Conservation (phyloP, 345 rosid species). For the Eutrema yunnanense region DNA sequence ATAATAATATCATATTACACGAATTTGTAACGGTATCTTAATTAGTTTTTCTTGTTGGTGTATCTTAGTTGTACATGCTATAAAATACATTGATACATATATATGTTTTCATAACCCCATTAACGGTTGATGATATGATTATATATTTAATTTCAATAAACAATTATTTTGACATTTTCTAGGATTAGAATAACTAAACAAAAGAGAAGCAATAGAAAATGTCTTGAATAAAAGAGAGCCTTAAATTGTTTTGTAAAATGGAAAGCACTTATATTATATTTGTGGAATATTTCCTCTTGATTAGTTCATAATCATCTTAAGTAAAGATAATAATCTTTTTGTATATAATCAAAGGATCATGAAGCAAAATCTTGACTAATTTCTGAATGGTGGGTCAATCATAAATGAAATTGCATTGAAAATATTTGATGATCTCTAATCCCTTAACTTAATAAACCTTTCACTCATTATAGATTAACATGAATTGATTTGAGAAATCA, state of each 20-base stretch:
- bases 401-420: neutral
- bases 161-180: too few relatives aligned
- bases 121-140: neutral
- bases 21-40: neutral
- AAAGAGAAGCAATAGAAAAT: neutral
- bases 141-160: neutral
- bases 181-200: neutral
- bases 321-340: neutral
- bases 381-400: neutral
- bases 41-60: neutral
- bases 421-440: neutral
- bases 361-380: neutral
- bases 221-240: neutral
- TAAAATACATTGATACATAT: neutral
- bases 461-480: neutral
- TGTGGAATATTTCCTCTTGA: neutral
- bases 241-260: neutral
- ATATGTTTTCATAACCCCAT: neutral
- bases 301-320: neutral
- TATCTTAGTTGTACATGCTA: neutral
- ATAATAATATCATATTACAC: neutral
- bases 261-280: neutral
- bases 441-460: neutral
- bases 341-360: neutral
- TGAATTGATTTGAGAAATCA: neutral